phyloP scores from a whole-genome alignment of 306 rosid species.

The Rosa lucieae region DNA sequence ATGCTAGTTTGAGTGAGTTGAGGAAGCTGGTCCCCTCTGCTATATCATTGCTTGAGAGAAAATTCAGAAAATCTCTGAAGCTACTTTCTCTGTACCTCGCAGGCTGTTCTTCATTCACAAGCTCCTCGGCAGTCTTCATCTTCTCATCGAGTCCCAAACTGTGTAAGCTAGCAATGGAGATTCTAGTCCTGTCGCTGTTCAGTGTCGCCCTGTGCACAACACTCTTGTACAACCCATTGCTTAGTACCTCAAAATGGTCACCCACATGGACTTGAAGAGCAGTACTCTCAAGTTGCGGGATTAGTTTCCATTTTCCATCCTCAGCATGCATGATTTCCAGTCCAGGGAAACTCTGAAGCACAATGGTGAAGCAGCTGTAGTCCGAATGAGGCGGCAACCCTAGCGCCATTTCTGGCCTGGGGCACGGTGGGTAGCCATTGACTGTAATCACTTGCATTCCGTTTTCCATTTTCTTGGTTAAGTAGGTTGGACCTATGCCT shows the following conservation, averaged over 20 bases:
- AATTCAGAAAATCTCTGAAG: conserved; percentile 52
- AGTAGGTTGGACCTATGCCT: conserved; percentile 34
- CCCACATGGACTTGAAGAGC: conserved; percentile 40
- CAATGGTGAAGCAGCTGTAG: conserved; percentile 48
- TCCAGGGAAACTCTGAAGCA: conserved; percentile 38
- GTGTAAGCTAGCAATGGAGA: conserved; percentile 41
- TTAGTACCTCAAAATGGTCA: conserved; percentile 42
- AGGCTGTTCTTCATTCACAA: conserved; percentile 32
- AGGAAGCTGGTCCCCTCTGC: conserved; percentile 50
- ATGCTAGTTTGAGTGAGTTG: conserved; percentile 36
- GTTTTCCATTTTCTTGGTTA: conserved; percentile 30
- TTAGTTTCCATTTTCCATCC: conserved; percentile 25
- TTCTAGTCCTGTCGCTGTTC: conserved; percentile 27
- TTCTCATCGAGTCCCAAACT: conserved; percentile 42
- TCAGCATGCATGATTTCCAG: conserved; percentile 34
- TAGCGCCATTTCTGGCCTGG: conserved; percentile 38
- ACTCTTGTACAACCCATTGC: conserved; percentile 39
- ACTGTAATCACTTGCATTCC: conserved; percentile 54
- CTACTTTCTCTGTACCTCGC: conserved; percentile 35
- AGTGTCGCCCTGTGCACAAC: conserved; percentile 34
- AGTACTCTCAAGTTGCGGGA: conserved; percentile 18
- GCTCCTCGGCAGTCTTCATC: conserved; percentile 36
- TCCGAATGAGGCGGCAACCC: conserved; percentile 65
- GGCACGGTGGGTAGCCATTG: conserved; percentile 57
- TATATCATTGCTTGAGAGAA: conserved; percentile 41